phyloP scores from a whole-genome alignment of 768 basidiomycete genomes.

The Arthromyces matolae region DNA sequence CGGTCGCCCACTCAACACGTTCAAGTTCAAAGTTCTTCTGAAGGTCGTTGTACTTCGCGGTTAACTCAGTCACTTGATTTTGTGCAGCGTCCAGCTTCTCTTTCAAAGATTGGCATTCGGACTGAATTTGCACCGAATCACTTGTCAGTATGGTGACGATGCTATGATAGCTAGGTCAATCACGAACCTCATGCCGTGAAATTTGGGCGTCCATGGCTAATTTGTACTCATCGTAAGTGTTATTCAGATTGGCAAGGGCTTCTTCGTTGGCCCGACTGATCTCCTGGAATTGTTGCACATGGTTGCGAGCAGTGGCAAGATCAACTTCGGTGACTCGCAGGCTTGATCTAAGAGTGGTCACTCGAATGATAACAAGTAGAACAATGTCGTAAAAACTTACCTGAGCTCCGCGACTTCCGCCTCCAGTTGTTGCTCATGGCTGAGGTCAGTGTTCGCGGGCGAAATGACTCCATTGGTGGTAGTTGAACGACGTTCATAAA shows the following conservation, averaged over 20 bases:
- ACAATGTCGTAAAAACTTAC: slow-evolving; percentile 35
- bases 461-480: slow-evolving; percentile 29
- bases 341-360: slow-evolving; percentile 46
- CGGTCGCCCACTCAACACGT: slow-evolving; percentile 64
- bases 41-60: slow-evolving; percentile 49
- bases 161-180: no score
- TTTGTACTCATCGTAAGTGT: slow-evolving; percentile 80
- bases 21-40: slow-evolving; percentile 68
- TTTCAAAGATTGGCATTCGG: slow-evolving; percentile 59
- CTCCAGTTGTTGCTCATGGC: slow-evolving; percentile 76
- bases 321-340: slow-evolving; percentile 79
- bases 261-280: slow-evolving; percentile 82
- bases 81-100: slow-evolving; percentile 55
- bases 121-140: no score
- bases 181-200: slow-evolving; percentile 61
- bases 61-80: slow-evolving; percentile 48
- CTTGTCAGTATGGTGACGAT: no score
- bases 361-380: neutral
- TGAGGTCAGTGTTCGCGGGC: slow-evolving; percentile 41
- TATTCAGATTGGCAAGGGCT: slow-evolving; percentile 64
- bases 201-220: slow-evolving; percentile 66
- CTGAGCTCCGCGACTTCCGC: slow-evolving; percentile 82
- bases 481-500: slow-evolving; percentile 71
- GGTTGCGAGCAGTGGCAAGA: slow-evolving; percentile 61
- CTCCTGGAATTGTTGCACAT: slow-evolving; percentile 82